Evolutionary conservation across 2,329 filamentous ascomycete species (phyloP).

Genomic region (Talaromyces funiculosus): DNA sequence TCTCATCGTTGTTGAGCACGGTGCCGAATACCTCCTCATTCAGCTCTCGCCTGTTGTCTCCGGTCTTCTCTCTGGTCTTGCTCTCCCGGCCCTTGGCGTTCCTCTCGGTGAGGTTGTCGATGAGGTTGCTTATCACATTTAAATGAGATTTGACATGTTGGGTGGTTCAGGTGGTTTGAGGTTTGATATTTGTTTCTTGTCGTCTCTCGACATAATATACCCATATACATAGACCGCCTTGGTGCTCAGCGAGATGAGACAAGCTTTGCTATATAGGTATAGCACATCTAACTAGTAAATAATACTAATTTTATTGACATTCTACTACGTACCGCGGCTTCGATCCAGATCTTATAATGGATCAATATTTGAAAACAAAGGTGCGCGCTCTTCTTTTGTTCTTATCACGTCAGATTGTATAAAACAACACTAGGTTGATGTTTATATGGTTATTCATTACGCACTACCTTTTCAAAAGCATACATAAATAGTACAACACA

Average conservation of each 20-base stretch:
- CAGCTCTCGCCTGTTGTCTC: slow-evolving; percentile 20
- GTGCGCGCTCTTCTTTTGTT: no score
- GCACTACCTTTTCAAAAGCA: not conserved
- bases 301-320: not conserved
- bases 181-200: not conserved
- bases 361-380: no score
- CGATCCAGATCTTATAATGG: no score
- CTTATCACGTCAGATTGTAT: not conserved
- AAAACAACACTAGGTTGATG: not conserved
- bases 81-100: slow-evolving; percentile 23
- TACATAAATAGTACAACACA: not conserved
- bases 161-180: not conserved
- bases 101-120: slow-evolving; percentile 26
- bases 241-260: not conserved
- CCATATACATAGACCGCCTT: slow-evolving; percentile 2
- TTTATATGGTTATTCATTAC: not conserved
- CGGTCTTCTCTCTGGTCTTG: slow-evolving; percentile 21
- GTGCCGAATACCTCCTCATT: slow-evolving; percentile 20
- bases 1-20: slow-evolving; percentile 21
- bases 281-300: not conserved
- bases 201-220: not conserved
- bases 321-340: not conserved
- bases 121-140: slow-evolving; percentile 16
- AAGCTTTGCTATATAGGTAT: not conserved
- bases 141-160: not conserved